phyloP scores from a whole-genome alignment of 305 asterid genomes.

The Solanum hybrid region DNA sequence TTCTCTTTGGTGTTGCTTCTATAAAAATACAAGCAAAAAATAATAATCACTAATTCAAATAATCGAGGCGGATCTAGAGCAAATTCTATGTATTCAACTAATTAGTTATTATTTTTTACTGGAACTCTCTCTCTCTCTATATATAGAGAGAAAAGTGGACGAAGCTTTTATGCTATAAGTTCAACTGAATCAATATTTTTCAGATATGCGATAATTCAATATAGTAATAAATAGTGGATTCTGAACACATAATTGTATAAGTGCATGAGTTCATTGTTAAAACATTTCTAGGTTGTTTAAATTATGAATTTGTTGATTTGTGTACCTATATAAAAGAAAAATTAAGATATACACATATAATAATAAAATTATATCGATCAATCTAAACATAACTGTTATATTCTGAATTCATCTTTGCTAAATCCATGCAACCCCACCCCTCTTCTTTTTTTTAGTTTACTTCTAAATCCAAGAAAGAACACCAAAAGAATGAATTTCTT shows the following conservation, averaged over 20 bases:
- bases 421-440: background rate
- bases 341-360: background rate
- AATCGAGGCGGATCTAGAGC: background rate
- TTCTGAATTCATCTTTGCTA: background rate
- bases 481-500: background rate
- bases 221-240: background rate
- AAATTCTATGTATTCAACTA: background rate
- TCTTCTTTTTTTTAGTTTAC: background rate
- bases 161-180: background rate
- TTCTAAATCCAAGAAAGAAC: background rate
- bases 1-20: conserved; percentile 72
- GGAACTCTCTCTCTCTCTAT: background rate
- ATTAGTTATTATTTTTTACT: background rate
- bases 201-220: background rate
- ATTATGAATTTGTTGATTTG: background rate
- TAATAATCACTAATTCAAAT: background rate
- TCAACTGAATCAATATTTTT: background rate
- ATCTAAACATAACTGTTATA: background rate
- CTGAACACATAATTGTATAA: background rate
- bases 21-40: background rate
- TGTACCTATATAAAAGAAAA: background rate
- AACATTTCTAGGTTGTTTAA: background rate
- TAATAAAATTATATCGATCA: background rate
- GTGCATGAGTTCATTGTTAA: background rate
- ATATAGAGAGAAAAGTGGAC: background rate